Base-by-base conservation (phyloP, 352 stramenopile genomes). In the Lagenidium giganteum region DNA sequence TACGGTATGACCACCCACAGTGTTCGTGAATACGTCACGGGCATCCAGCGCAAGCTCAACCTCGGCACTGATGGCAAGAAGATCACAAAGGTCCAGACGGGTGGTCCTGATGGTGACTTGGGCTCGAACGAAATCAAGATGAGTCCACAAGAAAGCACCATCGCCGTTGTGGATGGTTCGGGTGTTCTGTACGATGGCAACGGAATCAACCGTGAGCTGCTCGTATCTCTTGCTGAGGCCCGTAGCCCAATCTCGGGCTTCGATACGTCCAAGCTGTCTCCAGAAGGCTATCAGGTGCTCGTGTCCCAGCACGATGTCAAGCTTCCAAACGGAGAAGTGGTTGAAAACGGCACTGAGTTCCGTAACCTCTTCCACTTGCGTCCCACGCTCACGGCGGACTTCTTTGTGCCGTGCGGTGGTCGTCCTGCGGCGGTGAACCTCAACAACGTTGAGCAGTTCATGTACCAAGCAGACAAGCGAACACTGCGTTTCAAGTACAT, bases 61-160 rank as follows among this genome's bases (percentile, higher is more conserved):
- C 91, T 98, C 24, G 64, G 97, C 60, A 83, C 83, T 18, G 77
- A 72, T 23, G 75, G 86, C 43, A 61, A 93, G 24, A 45, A 67
- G 8, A 98, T 99, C 63, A 98, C 93, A 3, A 87, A 98, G 59
- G 97, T 98, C 68, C 88, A 98, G 50, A 98, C 95, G 2, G 95
- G 96, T 42, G 96, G 96, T 8, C 92, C 96, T 0, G 95, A 99
- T 73, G 96, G 96, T 42, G 96, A 99, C 57, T 86, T 99, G 7
- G 96, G 87, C 40, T 96, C 93, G 28, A 99, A 99, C 62, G 95
- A 98, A 68, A 95, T 99, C 54, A 97, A 96, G 48, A 98, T 99
- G 67, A 83, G 97, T 32, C 61, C 82, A 27, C 78, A 96, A 32
- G 95, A 99, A 51, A 96, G 97, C 65, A 95, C 90, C 18, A 88